phyloP scores from a whole-genome alignment of 2,329 filamentous ascomycete genomes.

The Colletotrichum orbiculare region DNA sequence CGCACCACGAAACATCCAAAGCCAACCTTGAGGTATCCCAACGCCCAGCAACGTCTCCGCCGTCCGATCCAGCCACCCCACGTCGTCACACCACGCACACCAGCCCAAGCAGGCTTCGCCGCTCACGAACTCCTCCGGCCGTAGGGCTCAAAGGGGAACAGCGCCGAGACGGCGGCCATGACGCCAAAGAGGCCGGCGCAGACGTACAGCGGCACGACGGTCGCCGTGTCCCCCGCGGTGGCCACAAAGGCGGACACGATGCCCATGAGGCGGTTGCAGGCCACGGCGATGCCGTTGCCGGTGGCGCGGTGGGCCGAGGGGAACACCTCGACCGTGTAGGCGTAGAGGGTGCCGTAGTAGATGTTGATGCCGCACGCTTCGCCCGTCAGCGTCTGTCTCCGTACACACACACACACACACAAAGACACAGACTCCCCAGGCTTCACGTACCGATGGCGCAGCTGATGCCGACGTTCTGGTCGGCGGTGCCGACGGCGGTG shows the following conservation, averaged over 20 bases:
- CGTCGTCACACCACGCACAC: not conserved
- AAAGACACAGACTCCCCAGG: no score
- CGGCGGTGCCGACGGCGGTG: slow-evolving; percentile 71
- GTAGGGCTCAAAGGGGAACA: slow-evolving; percentile 76
- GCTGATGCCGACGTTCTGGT: slow-evolving; percentile 74
- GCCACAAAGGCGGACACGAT: slow-evolving; percentile 77
- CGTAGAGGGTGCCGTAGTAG: slow-evolving; percentile 76
- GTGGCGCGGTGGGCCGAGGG: slow-evolving; percentile 78
- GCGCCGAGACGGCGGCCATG: slow-evolving; percentile 66
- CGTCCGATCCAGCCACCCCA: no score
- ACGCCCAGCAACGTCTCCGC: no score
- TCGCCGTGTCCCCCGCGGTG: slow-evolving; percentile 68
- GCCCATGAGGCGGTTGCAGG: slow-evolving; percentile 78
- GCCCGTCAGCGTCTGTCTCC: slow-evolving; percentile 42
- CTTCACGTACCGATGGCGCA: slow-evolving; percentile 60
- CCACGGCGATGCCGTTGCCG: slow-evolving; percentile 78
- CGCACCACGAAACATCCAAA: no score
- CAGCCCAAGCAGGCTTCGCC: not conserved
- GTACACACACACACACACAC: no score
- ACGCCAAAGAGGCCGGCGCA: slow-evolving; percentile 73
- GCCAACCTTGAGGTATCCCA: no score
- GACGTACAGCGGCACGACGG: slow-evolving; percentile 74
- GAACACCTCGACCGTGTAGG: slow-evolving; percentile 72
- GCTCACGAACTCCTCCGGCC: slow-evolving; percentile 60
- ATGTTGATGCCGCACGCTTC: slow-evolving; percentile 73